Evolutionary conservation across 495 filamentous ascomycete genomes (phyloP).

Genomic region (Beverwykella pulmonaria): DNA sequence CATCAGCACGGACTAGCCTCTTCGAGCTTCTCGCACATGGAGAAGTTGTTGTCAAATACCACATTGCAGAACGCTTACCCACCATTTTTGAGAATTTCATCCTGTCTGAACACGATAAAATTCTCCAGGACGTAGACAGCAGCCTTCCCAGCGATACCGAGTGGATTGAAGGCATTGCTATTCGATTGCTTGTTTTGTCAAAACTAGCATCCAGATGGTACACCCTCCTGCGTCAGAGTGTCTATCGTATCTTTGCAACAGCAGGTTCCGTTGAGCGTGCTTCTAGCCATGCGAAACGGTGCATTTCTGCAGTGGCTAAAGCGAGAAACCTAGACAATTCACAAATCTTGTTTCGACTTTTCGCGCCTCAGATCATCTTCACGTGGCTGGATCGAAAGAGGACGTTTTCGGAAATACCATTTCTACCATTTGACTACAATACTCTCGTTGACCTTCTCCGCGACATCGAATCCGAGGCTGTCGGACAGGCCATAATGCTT

Average conservation of each 20-base stretch:
- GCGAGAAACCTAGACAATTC: slow-evolving; percentile 64
- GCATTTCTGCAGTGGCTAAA: slow-evolving; percentile 65
- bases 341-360: slow-evolving; percentile 77
- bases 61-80: slow-evolving; percentile 67
- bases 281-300: slow-evolving; percentile 68
- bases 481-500: slow-evolving; percentile 84
- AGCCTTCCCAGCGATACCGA: slow-evolving; percentile 71
- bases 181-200: slow-evolving; percentile 74
- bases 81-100: slow-evolving; percentile 76
- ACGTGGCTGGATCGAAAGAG: slow-evolving; percentile 75
- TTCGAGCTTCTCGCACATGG: slow-evolving; percentile 69
- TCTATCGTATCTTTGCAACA: slow-evolving; percentile 91
- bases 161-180: slow-evolving; percentile 80
- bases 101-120: slow-evolving; percentile 75
- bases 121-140: slow-evolving; percentile 75
- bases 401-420: slow-evolving; percentile 70
- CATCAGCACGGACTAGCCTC: slow-evolving; percentile 73
- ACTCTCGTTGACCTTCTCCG: slow-evolving; percentile 68
- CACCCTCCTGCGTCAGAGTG: slow-evolving; percentile 76
- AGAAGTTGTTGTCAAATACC: slow-evolving; percentile 74
- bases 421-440: slow-evolving; percentile 75
- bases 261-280: slow-evolving; percentile 68
- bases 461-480: slow-evolving; percentile 76
- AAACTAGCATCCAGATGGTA: slow-evolving; percentile 78
- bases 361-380: slow-evolving; percentile 88